phyloP scores from a whole-genome alignment of 768 basidiomycete species.

The Tulasnella sp. region DNA sequence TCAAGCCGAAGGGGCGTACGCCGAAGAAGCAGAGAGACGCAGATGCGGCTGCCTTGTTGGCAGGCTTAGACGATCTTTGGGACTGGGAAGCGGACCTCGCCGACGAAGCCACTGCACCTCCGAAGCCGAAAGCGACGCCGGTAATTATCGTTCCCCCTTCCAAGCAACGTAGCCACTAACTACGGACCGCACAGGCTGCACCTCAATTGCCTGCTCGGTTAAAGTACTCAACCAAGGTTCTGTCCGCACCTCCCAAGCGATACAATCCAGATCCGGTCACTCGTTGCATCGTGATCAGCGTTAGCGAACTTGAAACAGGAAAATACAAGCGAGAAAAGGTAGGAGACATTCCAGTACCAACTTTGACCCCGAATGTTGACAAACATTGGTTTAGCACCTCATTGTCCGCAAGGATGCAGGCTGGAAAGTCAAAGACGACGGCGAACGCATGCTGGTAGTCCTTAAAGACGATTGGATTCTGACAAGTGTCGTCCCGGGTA shows the following conservation, averaged over 20 bases:
- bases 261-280: conserved; percentile 12
- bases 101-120: background rate
- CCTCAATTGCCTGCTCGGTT: background rate
- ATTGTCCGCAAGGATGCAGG: conserved; percentile 11
- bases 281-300: conserved; percentile 12
- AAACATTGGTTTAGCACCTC: conserved; percentile 4
- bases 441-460: conserved; percentile 46
- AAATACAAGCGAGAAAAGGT: conserved; percentile 21
- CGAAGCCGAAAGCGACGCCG: background rate
- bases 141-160: background rate
- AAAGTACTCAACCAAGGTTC: background rate
- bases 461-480: conserved; percentile 76
- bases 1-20: background rate
- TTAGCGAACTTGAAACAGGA: background rate
- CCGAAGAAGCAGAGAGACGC: conserved; percentile 6
- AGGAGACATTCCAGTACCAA: background rate
- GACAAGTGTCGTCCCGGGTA: conserved; percentile 59
- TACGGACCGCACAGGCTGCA: background rate
- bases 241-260: background rate
- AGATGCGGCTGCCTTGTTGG: background rate
- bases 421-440: conserved; percentile 15
- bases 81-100: conserved; percentile 13
- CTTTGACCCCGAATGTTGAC: background rate
- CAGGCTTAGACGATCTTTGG: conserved; percentile 12
- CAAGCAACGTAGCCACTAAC: background rate